phyloP scores from a whole-genome alignment of 106 monocot species.

The Triglochin maritima region DNA sequence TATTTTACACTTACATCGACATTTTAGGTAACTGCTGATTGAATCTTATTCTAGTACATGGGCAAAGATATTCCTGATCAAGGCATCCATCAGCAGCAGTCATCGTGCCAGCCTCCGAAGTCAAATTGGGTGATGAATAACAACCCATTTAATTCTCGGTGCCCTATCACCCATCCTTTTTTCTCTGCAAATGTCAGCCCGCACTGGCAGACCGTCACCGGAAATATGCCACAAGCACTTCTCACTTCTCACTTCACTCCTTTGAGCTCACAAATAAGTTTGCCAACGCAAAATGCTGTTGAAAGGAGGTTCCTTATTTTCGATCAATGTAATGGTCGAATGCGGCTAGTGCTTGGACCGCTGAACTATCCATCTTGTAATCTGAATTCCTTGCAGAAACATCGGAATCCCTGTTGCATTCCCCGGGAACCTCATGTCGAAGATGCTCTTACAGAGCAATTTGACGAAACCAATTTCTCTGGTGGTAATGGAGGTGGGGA shows the following conservation, averaged over 20 bases:
- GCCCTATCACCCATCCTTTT: background rate
- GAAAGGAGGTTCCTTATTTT: no score
- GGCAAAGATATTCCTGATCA: slow-evolving; percentile 28
- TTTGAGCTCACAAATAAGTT: no score
- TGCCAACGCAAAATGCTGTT: no score
- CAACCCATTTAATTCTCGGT: background rate
- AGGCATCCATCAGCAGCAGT: slow-evolving; percentile 9
- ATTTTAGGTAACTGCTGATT: background rate
- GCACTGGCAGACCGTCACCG: no score
- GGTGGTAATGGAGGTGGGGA: slow-evolving; percentile 11
- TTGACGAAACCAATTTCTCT: slow-evolving; percentile 1
- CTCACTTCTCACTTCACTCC: no score
- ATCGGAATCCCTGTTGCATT: slow-evolving; percentile 15
- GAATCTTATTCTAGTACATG: slow-evolving; percentile 12
- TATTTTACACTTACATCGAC: background rate
- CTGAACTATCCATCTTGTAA: no score
- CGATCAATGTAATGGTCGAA: no score
- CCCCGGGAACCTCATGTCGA: no score
- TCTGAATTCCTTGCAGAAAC: slow-evolving; percentile 5
- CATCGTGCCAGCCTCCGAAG: slow-evolving; percentile 11
- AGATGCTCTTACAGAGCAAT: background rate
- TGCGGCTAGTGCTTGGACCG: no score
- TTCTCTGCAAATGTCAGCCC: background rate
- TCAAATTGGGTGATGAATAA: background rate
- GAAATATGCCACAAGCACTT: no score